phyloP scores from a whole-genome alignment of 805 yeast species.

The Trichomonascus vanleenenianus region DNA sequence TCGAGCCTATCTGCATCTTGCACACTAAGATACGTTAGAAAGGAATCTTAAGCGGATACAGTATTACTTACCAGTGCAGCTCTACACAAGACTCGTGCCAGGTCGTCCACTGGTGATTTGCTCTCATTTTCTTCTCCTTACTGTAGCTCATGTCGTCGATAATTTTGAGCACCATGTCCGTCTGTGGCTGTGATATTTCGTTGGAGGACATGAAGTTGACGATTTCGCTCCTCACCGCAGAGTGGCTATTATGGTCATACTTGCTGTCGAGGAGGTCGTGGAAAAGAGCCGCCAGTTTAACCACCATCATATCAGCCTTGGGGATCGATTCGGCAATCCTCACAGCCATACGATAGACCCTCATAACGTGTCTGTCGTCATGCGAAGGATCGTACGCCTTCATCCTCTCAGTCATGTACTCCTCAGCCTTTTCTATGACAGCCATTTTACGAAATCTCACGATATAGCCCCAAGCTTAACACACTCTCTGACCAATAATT shows the following conservation, averaged over 20 bases:
- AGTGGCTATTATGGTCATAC: slow-evolving; percentile 15
- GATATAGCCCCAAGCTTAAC: too few relatives aligned
- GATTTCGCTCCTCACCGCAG: slow-evolving; percentile 10
- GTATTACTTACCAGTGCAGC: slow-evolving; percentile 25
- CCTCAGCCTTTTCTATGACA: slow-evolving; percentile 9
- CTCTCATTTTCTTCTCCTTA: slow-evolving; percentile 21
- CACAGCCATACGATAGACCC: slow-evolving; percentile 25
- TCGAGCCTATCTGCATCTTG: slow-evolving; percentile 33
- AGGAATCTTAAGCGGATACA: too few relatives aligned
- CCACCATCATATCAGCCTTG: slow-evolving; percentile 20
- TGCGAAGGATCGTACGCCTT: slow-evolving; percentile 26
- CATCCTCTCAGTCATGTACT: slow-evolving; percentile 19
- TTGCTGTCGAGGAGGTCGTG: slow-evolving; percentile 30
- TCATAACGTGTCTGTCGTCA: slow-evolving; percentile 25
- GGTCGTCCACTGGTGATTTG: slow-evolving; percentile 20
- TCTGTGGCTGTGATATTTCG: slow-evolving; percentile 13
- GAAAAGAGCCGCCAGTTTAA: slow-evolving; percentile 27
- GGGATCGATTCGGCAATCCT: slow-evolving; percentile 16
- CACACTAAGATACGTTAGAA: background rate
- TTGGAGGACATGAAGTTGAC: slow-evolving; percentile 9
- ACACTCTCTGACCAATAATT: too few relatives aligned
- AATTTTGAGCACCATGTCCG: slow-evolving; percentile 17
- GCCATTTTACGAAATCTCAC: background rate
- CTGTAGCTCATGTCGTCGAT: slow-evolving; percentile 23
- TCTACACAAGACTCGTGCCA: slow-evolving; percentile 28